Percentiles rank a stretch among this genome's conserved stretches.
Conservation (phyloP, 2,329 filamentous ascomycete genomes). For the Pezicula radicicola region DNA sequence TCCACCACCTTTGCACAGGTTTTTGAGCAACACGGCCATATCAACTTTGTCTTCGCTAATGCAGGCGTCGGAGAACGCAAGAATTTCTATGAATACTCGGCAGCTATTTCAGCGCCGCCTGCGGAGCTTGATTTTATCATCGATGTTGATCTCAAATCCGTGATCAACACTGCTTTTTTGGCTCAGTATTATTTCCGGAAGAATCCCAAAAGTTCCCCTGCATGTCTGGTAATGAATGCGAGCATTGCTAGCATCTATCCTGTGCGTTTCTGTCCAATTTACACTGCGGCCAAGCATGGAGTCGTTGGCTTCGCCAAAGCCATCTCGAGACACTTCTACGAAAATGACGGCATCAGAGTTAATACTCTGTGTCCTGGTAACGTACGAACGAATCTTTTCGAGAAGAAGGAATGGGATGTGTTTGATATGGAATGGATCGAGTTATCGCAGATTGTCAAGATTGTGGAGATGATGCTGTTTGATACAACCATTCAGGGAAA, state of each 20-base stretch:
- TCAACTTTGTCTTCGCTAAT: conserved; percentile 11
- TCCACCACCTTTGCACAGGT: background rate
- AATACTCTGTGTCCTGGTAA: conserved; percentile 7
- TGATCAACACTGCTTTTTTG: background rate
- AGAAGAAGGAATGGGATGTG: conserved; percentile 7
- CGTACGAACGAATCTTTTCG: conserved; percentile 6
- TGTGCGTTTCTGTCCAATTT: conserved; percentile 8
- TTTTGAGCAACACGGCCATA: background rate
- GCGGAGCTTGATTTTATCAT: background rate
- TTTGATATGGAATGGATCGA: conserved; percentile 3
- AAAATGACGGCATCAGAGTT: conserved; percentile 5
- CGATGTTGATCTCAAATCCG: background rate
- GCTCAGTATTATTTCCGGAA: background rate
- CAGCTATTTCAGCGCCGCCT: background rate
- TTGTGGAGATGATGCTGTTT: conserved; percentile 3
- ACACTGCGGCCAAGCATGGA: conserved; percentile 8
- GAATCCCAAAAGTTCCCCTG: background rate
- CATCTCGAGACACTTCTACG: conserved; percentile 7
- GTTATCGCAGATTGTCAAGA: conserved; percentile 2
- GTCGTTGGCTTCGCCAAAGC: conserved; percentile 4
- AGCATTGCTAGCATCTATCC: conserved; percentile 10
- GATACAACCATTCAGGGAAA: conserved; percentile 1
- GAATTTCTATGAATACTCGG: conserved; percentile 8
- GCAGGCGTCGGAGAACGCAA: conserved; percentile 6
- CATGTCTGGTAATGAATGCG: conserved; percentile 2